Conservation (phyloP, 306 rosid genomes). For the Alnus rubra region DNA sequence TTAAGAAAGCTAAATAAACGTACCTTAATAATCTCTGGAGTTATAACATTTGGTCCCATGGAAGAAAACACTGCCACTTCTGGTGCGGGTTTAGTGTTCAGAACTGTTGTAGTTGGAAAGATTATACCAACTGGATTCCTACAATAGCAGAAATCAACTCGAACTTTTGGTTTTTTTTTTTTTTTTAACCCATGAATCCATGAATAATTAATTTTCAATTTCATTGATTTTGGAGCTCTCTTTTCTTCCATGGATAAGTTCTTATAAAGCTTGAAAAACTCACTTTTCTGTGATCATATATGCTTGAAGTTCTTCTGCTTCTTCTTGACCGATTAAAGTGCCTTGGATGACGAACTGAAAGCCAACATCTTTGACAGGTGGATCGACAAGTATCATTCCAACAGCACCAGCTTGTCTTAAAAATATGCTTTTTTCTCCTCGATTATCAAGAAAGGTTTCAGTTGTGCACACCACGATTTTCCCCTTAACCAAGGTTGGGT, state of each 20-base stretch:
- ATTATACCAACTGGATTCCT: conserved; percentile 66
- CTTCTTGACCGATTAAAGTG: conserved; percentile 61
- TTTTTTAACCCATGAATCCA: conserved; percentile 9
- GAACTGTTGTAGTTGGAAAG: conserved; percentile 40
- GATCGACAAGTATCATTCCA: conserved; percentile 73
- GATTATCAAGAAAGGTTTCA: conserved; percentile 42
- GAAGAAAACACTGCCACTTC: conserved; percentile 67
- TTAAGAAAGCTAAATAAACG: conserved; percentile 14
- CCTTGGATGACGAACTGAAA: conserved; percentile 62
- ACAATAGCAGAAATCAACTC: conserved; percentile 22
- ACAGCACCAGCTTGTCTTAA: conserved; percentile 63
- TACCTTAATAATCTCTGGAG: conserved; percentile 68
- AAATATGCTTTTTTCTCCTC: conserved; percentile 34
- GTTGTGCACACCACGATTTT: conserved; percentile 64
- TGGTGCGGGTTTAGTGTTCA: conserved; percentile 60
- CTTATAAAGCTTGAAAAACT: conserved; percentile 35
- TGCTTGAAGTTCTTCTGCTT: conserved; percentile 58
- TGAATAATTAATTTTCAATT: neutral
- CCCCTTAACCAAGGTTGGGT: conserved; percentile 50
- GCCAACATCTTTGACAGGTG: conserved; percentile 52
- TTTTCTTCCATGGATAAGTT: neutral
- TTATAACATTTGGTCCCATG: conserved; percentile 61
- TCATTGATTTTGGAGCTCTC: neutral
- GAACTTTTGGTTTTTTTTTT: neutral
- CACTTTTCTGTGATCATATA: conserved; percentile 53